These are phyloP conservation scores for Pseudocercospora eumusae DNA, from an alignment of 2,329 filamentous ascomycete genomes.

Conservation along the genomic window DNA sequence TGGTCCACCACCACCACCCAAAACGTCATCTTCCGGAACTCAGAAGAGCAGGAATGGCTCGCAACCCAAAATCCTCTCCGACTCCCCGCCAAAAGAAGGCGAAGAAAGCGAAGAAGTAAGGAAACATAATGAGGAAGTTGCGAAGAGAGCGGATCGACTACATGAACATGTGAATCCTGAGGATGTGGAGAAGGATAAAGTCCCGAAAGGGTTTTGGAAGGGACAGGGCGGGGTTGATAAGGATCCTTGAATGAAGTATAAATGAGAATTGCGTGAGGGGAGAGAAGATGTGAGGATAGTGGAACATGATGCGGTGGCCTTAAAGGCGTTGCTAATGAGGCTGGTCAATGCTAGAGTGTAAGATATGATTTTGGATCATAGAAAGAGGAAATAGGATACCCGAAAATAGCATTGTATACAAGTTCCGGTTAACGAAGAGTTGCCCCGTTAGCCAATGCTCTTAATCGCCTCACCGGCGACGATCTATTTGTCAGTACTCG, in stretches of 20 bases:
- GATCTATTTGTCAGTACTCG: too few relatives aligned
- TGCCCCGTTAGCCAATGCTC: too few relatives aligned
- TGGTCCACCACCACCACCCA: constrained; percentile 19
- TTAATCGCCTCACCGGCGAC: too few relatives aligned
- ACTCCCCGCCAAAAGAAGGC: constrained; percentile 12
- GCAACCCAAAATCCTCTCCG: constrained; percentile 18
- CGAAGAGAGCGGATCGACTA: constrained; percentile 45
- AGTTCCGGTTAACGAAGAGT: neutral
- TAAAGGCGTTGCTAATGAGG: too few relatives aligned
- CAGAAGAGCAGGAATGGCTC: constrained; percentile 6
- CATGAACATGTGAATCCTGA: constrained; percentile 15
- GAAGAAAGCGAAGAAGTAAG: constrained; percentile 18
- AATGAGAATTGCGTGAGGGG: too few relatives aligned
- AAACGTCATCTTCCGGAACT: neutral
- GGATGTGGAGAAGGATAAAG: constrained; percentile 14
- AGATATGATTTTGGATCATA: neutral
- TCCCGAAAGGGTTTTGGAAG: constrained; percentile 13
- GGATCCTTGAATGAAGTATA: neutral
- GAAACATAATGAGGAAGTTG: constrained; percentile 46
- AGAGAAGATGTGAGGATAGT: too few relatives aligned
- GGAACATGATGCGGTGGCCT: too few relatives aligned
- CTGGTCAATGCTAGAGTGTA: too few relatives aligned
- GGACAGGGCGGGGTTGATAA: neutral
- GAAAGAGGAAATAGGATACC: neutral
- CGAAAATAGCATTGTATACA: neutral